Percentiles rank a stretch among this genome's conserved stretches.
Conservation (phyloP, 78 protist genomes). For the Dictyostelium intermedium region DNA sequence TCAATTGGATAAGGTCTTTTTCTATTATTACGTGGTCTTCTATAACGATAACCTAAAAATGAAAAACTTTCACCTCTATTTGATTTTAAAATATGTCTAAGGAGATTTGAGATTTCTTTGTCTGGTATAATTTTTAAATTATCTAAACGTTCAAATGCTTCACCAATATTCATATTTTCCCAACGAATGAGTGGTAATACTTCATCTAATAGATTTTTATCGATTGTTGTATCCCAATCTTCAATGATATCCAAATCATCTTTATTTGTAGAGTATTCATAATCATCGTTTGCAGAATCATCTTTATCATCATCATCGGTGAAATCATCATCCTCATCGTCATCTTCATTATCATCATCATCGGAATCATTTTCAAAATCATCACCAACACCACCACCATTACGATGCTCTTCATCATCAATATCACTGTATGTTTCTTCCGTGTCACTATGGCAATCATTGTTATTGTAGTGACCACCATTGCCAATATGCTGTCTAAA, state of each 20-base stretch:
- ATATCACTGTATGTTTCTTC: conserved; percentile 29
- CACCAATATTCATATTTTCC: conserved; percentile 80
- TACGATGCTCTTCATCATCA: conserved; percentile 20
- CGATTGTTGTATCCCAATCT: conserved; percentile 50
- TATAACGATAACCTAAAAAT: conserved; percentile 70
- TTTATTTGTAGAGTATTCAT: conserved; percentile 21
- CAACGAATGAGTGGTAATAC: conserved; percentile 69
- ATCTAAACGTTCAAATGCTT: conserved; percentile 77
- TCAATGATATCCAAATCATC: conserved; percentile 20
- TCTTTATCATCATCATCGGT: conserved; percentile 78
- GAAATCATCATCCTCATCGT: conserved; percentile 39
- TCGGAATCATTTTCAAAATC: conserved; percentile 47
- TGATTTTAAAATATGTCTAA: conserved; percentile 58
- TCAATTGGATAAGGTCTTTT: conserved; percentile 66
- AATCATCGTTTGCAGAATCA: conserved; percentile 72
- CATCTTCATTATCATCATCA: conserved; percentile 50
- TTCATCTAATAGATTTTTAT: conserved; percentile 53
- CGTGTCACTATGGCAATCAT: conserved; percentile 39
- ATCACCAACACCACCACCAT: conserved; percentile 40
- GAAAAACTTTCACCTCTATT: conserved; percentile 76
- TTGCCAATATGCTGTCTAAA: not conserved
- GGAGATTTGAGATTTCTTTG: conserved; percentile 55
- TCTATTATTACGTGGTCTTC: conserved; percentile 67
- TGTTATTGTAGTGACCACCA: conserved; percentile 32
- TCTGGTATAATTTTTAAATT: conserved; percentile 58